Percentiles rank a stretch among this genome's conserved stretches.
phyloP scores from a whole-genome alignment of 495 filamentous ascomycete species.

The Neohortaea acidophila region DNA sequence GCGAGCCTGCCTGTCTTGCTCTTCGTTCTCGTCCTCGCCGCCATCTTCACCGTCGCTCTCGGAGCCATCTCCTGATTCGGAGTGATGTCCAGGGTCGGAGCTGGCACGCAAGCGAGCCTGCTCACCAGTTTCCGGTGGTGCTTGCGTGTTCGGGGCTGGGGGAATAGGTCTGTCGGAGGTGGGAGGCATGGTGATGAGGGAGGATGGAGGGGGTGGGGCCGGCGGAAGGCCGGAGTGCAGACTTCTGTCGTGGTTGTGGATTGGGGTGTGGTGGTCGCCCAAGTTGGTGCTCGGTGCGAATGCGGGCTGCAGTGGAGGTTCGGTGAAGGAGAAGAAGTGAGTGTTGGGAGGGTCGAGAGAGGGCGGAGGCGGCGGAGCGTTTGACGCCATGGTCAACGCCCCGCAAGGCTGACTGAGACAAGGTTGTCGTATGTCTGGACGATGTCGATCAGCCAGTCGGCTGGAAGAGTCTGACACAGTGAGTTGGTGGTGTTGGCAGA shows the following conservation, averaged over 20 bases:
- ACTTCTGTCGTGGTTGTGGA: neutral
- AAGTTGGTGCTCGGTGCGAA: neutral
- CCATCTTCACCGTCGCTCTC: conserved; percentile 16
- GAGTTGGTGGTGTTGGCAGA: too few species aligned
- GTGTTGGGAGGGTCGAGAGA: neutral
- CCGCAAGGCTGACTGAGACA: neutral
- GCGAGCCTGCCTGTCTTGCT: neutral
- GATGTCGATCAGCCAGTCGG: too few species aligned
- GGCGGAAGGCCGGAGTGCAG: neutral
- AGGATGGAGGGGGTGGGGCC: neutral
- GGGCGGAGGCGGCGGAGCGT: neutral
- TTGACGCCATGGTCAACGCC: neutral
- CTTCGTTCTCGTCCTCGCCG: conserved; percentile 11
- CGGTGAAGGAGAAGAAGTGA: neutral
- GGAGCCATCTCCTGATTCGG: too few species aligned
- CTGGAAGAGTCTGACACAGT: too few species aligned
- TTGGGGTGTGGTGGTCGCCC: neutral
- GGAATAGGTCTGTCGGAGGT: neutral
- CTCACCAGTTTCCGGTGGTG: neutral
- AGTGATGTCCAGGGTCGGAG: neutral
- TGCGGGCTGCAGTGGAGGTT: neutral
- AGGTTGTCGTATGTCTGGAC: too few species aligned
- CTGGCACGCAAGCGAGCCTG: neutral
- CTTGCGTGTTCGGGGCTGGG: neutral
- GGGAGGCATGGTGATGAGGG: neutral